Conservation (phyloP, 768 basidiomycete genomes). For the Xerocomus potaroensis region DNA sequence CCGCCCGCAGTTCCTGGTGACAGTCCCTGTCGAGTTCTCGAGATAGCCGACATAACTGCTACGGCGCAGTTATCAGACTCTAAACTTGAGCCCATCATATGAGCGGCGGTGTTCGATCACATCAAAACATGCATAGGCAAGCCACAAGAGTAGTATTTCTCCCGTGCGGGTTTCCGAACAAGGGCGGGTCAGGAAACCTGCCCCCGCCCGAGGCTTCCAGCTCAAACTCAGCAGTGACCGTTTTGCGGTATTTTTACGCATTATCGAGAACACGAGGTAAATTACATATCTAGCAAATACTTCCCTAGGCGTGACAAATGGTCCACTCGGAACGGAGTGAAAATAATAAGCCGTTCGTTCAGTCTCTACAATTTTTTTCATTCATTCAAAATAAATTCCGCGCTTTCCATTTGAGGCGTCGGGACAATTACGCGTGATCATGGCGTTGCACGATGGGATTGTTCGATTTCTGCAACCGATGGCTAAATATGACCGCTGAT, state of each 20-base stretch:
- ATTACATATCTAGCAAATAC: conserved; percentile 30
- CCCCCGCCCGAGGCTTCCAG: too few relatives aligned
- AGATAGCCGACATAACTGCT: neutral
- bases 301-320: conserved; percentile 20
- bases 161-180: too few relatives aligned
- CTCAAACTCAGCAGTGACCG: neutral
- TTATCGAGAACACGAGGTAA: conserved; percentile 15
- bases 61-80: neutral
- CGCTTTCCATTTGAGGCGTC: conserved; percentile 4
- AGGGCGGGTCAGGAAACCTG: too few relatives aligned
- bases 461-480: neutral
- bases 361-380: neutral
- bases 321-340: conserved; percentile 26
- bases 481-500: neutral
- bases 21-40: neutral
- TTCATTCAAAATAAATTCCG: conserved; percentile 13
- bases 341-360: conserved; percentile 2
- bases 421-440: conserved; percentile 1
- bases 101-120: too few relatives aligned
- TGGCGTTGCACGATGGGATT: neutral
- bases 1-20: neutral
- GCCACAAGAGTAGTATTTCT: too few relatives aligned
- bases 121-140: too few relatives aligned
- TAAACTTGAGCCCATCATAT: too few relatives aligned
- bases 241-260: neutral